These are phyloP conservation scores for Xylaria nigripes DNA, from an alignment of 495 filamentous ascomycete genomes.

Conservation along the genomic window DNA sequence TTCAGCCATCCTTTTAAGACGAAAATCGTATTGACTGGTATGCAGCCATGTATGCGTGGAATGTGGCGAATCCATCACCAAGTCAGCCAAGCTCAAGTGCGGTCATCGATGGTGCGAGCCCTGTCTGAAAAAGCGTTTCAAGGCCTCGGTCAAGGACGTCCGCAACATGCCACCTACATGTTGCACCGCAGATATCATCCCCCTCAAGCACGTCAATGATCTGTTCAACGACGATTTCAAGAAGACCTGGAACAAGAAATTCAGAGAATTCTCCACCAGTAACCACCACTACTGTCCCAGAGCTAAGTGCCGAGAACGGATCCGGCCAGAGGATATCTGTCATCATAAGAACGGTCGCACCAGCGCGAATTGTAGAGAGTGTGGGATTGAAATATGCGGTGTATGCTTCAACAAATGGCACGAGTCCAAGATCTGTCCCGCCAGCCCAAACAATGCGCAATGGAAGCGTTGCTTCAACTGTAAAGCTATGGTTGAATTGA, in stretches of 20 bases:
- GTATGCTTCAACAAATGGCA: slow-evolving; percentile 69
- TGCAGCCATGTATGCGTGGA: slow-evolving; percentile 57
- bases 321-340: slow-evolving; percentile 58
- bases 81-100: slow-evolving; percentile 62
- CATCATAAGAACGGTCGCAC: slow-evolving; percentile 39
- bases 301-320: slow-evolving; percentile 63
- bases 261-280: slow-evolving; percentile 60
- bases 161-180: slow-evolving; percentile 74
- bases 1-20: slow-evolving; percentile 1
- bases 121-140: slow-evolving; percentile 66
- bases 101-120: slow-evolving; percentile 68
- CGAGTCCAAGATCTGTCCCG: slow-evolving; percentile 55
- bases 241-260: slow-evolving; percentile 67
- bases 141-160: slow-evolving; percentile 62
- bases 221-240: slow-evolving; percentile 69
- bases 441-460: slow-evolving; percentile 57
- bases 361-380: slow-evolving; percentile 55
- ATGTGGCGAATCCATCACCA: slow-evolving; percentile 52
- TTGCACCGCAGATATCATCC: slow-evolving; percentile 63
- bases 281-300: slow-evolving; percentile 69
- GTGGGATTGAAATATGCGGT: slow-evolving; percentile 65
- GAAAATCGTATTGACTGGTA: not conserved
- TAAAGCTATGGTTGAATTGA: slow-evolving; percentile 65
- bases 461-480: slow-evolving; percentile 74
- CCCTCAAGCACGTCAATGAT: slow-evolving; percentile 63